Evolutionary conservation across 164 flowering plant species (phyloP).

Genomic region (Dillenia turbinata): DNA sequence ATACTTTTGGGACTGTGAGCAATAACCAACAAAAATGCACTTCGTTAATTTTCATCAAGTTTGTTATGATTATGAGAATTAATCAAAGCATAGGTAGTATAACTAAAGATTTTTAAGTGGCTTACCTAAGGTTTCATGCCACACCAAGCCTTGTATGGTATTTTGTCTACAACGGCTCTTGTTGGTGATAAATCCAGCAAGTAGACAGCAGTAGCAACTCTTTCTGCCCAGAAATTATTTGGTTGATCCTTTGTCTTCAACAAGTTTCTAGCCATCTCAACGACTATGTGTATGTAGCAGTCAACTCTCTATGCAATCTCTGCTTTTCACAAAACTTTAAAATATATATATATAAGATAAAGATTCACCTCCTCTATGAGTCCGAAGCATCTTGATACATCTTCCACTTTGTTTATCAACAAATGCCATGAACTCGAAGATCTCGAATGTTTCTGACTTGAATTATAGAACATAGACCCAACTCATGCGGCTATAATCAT

Average conservation of each 20-base stretch:
- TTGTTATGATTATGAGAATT: background rate
- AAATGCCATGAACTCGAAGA: constrained; percentile 9
- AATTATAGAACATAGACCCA: background rate
- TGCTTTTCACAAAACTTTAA: no score
- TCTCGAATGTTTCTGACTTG: constrained; percentile 9
- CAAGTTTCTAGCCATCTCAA: background rate
- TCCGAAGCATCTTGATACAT: background rate
- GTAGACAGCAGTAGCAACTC: background rate
- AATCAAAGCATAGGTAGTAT: constrained; percentile 4
- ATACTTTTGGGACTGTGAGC: constrained; percentile 3
- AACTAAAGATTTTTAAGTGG: no score
- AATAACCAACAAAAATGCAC: background rate
- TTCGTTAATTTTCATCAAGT: constrained; percentile 7
- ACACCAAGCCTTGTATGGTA: no score
- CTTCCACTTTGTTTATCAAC: constrained; percentile 13
- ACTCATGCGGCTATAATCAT: background rate
- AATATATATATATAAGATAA: constrained; percentile 2
- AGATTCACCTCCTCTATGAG: constrained; percentile 14
- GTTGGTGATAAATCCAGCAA: background rate
- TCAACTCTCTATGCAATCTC: background rate
- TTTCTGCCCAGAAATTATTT: constrained; percentile 11
- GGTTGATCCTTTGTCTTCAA: constrained; percentile 6
- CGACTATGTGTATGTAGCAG: background rate
- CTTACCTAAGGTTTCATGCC: no score
- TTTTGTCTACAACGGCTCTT: background rate